phyloP scores from a whole-genome alignment of 164 flowering plant genomes.

The Protea cynaroides region DNA sequence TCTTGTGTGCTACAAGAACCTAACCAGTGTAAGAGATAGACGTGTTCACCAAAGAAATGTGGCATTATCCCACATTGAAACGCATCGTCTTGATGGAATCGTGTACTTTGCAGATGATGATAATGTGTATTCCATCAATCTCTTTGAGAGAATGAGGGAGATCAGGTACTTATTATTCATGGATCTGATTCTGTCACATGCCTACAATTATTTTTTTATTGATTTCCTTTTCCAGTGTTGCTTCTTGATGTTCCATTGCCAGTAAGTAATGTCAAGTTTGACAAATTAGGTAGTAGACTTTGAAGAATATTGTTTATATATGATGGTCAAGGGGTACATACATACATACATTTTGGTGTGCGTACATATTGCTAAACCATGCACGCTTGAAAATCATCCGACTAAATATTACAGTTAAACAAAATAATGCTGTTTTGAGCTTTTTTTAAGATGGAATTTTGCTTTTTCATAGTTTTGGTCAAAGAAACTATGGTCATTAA shows the following conservation, averaged over 20 bases:
- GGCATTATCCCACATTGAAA: slow-evolving; percentile 81
- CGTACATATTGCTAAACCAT: background rate
- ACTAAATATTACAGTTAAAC: no score
- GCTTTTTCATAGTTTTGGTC: no score
- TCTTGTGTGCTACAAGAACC: slow-evolving; percentile 63
- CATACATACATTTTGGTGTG: background rate
- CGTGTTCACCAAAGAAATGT: slow-evolving; percentile 63
- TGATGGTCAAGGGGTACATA: background rate
- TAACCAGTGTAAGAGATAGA: slow-evolving; percentile 37
- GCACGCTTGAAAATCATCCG: background rate
- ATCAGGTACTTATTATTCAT: slow-evolving; percentile 51
- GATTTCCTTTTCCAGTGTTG: background rate
- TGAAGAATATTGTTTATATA: no score
- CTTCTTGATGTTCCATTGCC: background rate
- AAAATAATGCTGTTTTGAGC: no score
- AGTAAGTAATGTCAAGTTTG: no score
- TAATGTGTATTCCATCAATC: slow-evolving; percentile 50
- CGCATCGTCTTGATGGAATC: slow-evolving; percentile 84
- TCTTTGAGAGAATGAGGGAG: slow-evolving; percentile 64
- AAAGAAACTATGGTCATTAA: no score
- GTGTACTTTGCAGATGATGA: slow-evolving; percentile 82
- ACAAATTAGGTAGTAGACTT: no score
- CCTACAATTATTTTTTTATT: background rate
- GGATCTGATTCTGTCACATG: background rate
- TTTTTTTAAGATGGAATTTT: no score